Evolutionary conservation across 108 stramenopile species (phyloP).

Genomic region (Skeletonema marinoi): DNA sequence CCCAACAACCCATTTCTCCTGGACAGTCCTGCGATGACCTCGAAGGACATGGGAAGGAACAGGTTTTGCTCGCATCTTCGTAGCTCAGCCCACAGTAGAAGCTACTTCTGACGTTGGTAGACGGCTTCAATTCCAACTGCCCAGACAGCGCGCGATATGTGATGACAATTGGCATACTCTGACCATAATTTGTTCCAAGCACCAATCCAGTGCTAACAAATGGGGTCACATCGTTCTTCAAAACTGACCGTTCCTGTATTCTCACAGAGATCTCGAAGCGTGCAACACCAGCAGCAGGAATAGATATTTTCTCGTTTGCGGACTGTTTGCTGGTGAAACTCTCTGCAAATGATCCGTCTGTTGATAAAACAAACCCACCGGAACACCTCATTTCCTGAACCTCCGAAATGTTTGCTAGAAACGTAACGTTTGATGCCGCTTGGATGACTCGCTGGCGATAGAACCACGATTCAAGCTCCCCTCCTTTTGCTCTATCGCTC

Average conservation of each 20-base stretch:
- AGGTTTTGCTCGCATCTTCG: not conserved
- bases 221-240: constrained; percentile 65
- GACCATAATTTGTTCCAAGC: constrained; percentile 70
- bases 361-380: constrained; percentile 60
- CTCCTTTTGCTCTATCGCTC: constrained; percentile 18
- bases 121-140: constrained; percentile 51
- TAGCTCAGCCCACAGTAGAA: not conserved
- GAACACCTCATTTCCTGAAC: constrained; percentile 16
- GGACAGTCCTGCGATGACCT: constrained; percentile 1
- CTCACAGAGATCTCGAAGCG: constrained; percentile 62
- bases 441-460: constrained; percentile 15
- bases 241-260: constrained; percentile 39
- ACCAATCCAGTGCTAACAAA: constrained; percentile 70
- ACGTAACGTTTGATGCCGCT: constrained; percentile 14
- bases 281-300: constrained; percentile 74
- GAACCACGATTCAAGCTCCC: constrained; percentile 31
- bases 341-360: constrained; percentile 48
- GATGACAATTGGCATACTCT: constrained; percentile 67
- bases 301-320: constrained; percentile 32
- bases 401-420: constrained; percentile 5
- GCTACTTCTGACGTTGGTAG: not conserved
- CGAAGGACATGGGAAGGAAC: not conserved
- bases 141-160: constrained; percentile 69
- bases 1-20: not conserved
- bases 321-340: constrained; percentile 28